Base-by-base conservation (phyloP, 768 basidiomycete genomes). In the Russula emetica region DNA sequence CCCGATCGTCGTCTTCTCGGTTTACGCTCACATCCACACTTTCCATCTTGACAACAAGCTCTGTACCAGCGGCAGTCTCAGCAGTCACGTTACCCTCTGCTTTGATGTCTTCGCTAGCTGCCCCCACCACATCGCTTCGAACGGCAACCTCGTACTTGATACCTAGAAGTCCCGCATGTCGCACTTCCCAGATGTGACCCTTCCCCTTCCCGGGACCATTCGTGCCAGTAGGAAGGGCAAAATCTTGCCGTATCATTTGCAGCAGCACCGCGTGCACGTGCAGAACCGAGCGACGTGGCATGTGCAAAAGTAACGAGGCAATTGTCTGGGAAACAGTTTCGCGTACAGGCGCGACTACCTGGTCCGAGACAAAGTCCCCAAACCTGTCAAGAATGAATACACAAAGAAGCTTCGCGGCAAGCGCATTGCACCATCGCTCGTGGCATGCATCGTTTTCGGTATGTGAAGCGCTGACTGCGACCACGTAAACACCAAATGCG, bases 121-220 rank as follows among this genome's bases (percentile, higher is more conserved):
- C 75, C 18, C 83, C 82, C 62, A 98, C 86, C 26, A 98, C 76
- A 72, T 97, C 94, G 59, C 81, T 85, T 67, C 94, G 79, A 20
- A 98, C 97, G 16, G 96, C 97, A 42, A 98, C 94, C 74, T 98
- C 92, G 73, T 98, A 98, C 78, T 98, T 98, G 74, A 99, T 86
- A 1, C 97, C 97, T 10, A 98, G 82, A 63, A 99, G 77, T 32
- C 97, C 97, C n/a, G 97, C 95, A 78, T 99, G 97, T 60, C 96
- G 83, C 55, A 99, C 89, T 75, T 98, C 93, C 97, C 97, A 99
- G 8, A 94, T 83, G 74, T 95, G 92, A 59, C 72, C 75, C 73
- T 64, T 83, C 34, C 74, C 73, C 78, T 67, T 74, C 28, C 58
- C 60, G 2, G 51, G 55, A 7, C 44, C 40, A 51, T 72, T 75